Base-by-base conservation (phyloP, 495 filamentous ascomycete genomes). In the Trichoderma erinaceum region DNA sequence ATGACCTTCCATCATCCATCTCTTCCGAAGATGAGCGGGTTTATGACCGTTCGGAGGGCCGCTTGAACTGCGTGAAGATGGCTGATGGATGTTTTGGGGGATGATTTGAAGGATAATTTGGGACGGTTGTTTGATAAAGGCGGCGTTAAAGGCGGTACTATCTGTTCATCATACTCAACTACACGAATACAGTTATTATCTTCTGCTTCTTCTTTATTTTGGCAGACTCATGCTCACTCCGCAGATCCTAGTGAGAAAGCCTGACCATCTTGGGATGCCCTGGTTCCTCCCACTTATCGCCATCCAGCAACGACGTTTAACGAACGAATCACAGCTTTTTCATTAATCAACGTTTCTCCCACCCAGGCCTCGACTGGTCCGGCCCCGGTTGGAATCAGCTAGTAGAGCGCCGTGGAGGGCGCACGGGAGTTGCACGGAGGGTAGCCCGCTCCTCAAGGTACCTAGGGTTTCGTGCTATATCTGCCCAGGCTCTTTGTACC, bases 391-490 rank as follows among this genome's bases (percentile, higher is more conserved):
- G 0, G 7, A 38, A 38, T 38, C 35, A 38, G 8, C 35, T 38
- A 7, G 35, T 38, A 38, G 35, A 38, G 35, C 35, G 35, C 48
- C 43, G 4, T n/a, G 48, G 48, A 52, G 48, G 48, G 48, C 48
- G 48, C 48, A 52, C 48, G 48, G 48, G 48, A n/a, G 48, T 6
- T 52, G 48, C n/a, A 61, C 56, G 56, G 56, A 61, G n/a, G 10
- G 35, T 1, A 18, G 25, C 56, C 56, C 23, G n/a, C 56, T 32
- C 16, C 27, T 32, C 23, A 25, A 18, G 56, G 10, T 61, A 61
- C 56, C 27, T 61, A 10, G 15, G 11, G 12, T 12, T 61, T 10
- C 5, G 56, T 12, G 23, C 25, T 11, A 6, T 7, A 61, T 23
- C 23, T 61, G 23, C 10, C 44, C 44, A 13, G 27, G 25, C 56